Evolutionary conservation across 2,329 filamentous ascomycete genomes (phyloP), one percentile per base, ranked within the genome.

Genomic region (Aspergillus texensis): DNA sequence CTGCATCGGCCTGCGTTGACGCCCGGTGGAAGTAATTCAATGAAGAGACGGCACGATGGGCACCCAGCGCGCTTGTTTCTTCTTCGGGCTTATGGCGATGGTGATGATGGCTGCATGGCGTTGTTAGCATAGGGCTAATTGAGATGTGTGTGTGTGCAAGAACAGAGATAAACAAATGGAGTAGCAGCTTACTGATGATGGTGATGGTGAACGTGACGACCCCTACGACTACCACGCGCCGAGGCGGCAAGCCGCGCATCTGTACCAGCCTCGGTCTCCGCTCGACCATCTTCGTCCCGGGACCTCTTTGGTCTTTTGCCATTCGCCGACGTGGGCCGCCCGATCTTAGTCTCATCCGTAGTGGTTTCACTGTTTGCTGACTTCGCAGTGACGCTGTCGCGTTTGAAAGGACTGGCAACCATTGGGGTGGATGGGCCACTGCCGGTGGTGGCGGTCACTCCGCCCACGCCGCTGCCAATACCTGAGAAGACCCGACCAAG

Each of bases 401-500:
- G 78, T 67, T 81, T 82, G 65, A 81, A 83, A 1, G 85, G 84
- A 68, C 83, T 86, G 34, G 80, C 76, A 39, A 79, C 78, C 60
- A 84, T 81, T 14, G 86, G 86, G 9, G 86, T 88, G 1, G 83
- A 81, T 12, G 80, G 80, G 19, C 83, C 82, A 67, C 83, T 84
- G n/a, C 77, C 81, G 41, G 81, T 79, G 39, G 82, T 79, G 50
- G 80, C 80, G 24, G 83, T 83, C 32, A 80, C 79, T 66, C 83
- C 84, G 34, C 87, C 86, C 21, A 89, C 82, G 41, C 89, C 89
- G 75, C 87, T 89, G 19, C 89, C 94, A 68, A 98, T 93, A n/a
- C 94, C 94, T 21, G 92, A 93, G 79, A 97, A 97, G 85, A 97
- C 96, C 66, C 93, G 89, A 32, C 94, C 94, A 75, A 97, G 94